These are phyloP conservation scores for Populus hybrid DNA, from an alignment of 441 rosid genomes.

Conservation along the genomic window DNA sequence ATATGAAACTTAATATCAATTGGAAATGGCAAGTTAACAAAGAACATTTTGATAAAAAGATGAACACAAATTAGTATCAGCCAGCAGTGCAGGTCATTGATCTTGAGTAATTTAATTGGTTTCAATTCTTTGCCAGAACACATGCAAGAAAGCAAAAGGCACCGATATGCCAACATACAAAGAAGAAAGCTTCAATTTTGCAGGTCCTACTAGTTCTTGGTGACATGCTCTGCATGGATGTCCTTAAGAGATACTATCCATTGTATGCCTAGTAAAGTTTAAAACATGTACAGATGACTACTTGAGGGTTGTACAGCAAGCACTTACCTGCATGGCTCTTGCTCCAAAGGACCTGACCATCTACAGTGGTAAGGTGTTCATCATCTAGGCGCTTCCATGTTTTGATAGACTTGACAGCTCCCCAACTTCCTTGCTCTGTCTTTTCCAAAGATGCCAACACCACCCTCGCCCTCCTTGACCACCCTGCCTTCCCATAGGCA, in stretches of 20 bases:
- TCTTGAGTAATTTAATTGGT: not conserved
- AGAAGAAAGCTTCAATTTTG: not conserved
- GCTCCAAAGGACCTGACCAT: constrained; percentile 73
- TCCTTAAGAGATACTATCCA: not conserved
- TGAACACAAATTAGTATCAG: not conserved
- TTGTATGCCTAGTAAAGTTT: not conserved
- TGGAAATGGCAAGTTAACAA: not conserved
- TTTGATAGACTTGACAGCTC: constrained; percentile 56
- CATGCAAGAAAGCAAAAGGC: not conserved
- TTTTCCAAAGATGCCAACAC: constrained; percentile 64
- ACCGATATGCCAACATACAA: not conserved
- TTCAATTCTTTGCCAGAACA: not conserved
- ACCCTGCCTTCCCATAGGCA: constrained; percentile 80
- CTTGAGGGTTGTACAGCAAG: not conserved
- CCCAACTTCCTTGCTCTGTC: constrained; percentile 53
- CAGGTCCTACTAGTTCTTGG: not conserved
- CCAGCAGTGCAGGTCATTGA: not conserved
- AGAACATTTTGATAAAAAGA: not conserved
- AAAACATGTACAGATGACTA: not conserved
- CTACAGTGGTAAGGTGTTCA: constrained; percentile 46
- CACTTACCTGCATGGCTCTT: constrained; percentile 42
- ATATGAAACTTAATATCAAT: not conserved
- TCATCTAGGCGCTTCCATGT: constrained; percentile 91
- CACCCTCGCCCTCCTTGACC: constrained; percentile 71
- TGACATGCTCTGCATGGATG: not conserved